Base-by-base conservation (phyloP, 2,329 filamentous ascomycete genomes). In the Chaetomium sp. region DNA sequence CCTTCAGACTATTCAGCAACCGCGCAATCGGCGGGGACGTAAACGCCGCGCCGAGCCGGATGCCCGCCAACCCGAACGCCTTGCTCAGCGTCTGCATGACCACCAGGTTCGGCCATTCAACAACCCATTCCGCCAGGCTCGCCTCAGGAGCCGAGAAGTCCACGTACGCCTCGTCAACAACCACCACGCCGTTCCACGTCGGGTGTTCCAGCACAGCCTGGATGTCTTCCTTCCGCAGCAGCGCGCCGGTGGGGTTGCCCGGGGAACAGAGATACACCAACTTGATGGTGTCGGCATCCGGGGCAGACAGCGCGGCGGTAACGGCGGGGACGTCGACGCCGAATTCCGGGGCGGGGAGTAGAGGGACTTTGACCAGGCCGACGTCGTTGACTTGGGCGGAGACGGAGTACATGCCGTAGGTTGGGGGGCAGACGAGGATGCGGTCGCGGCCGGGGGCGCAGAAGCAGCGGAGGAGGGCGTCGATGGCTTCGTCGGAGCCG, bases 21-120 rank as follows among this genome's bases (percentile, higher is more conserved):
- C 74, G 72, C 2, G 92, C 91, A 59, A 99, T 86, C 5, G 84
- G 79, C 0, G 84, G 78, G 8, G 84, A 81, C 5, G 89, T 81
- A 69, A 96, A 99, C 0, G 89, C 90, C 6, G 85, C 88, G 47
- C 94, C 94, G 1, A 99, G 79, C 12, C 94, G 81, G 68, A 99
- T 96, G 50, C 92, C 94, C 4, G 94, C 94, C 67, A 99, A 81
- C 34, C 94, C 94, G 68, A 99, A 99, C 0, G 91, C 94, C 72
- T 99, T 99, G 66, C 89, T 95, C n/a, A 97, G 79, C 1, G 94
- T 99, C 77, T 99, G 94, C 89, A 97, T 90, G 55, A 99, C 91
- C 14, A 96, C 91, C 33, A 99, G 78, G 71, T 99, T 99, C 50
- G 92, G 91, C 83, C 89, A 95, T 67, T 96, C 91, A 38, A 81